These are phyloP conservation scores for Starmerella apicola DNA, from an alignment of 805 yeast genomes.

Conservation along the genomic window DNA sequence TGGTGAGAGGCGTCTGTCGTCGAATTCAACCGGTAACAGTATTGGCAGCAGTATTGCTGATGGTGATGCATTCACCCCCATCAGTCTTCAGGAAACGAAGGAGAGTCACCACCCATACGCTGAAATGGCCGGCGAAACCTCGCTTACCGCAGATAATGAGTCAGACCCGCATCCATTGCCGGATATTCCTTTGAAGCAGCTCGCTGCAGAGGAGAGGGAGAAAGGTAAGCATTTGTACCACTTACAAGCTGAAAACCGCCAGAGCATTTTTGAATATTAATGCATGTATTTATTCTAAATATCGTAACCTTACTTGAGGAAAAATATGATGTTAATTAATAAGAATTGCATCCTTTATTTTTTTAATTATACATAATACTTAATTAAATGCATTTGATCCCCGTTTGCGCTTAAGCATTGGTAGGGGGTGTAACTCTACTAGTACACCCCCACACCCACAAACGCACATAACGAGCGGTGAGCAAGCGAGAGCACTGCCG, in stretches of 20 bases:
- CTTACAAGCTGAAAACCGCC: background rate
- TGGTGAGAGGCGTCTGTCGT: background rate
- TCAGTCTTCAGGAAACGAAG: constrained; percentile 2
- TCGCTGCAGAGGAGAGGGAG: background rate
- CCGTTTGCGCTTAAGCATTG: too few species aligned
- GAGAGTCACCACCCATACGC: constrained; percentile 15
- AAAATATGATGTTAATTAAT: too few species aligned
- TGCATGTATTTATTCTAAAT: background rate
- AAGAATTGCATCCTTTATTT: too few species aligned
- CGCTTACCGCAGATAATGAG: background rate
- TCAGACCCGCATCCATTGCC: background rate
- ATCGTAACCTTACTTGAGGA: too few species aligned
- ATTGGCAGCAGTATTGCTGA: background rate
- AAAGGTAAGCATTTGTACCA: background rate
- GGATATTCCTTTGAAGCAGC: background rate
- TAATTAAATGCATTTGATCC: too few species aligned
- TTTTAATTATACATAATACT: too few species aligned
- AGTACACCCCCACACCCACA: too few species aligned
- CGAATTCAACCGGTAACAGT: background rate
- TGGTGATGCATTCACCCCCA: background rate
- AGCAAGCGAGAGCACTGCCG: too few species aligned
- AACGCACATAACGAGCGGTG: too few species aligned
- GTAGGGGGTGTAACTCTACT: too few species aligned
- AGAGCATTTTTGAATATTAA: constrained; percentile 1
- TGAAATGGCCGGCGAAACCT: constrained; percentile 8